Base-by-base conservation (phyloP, 1,284 basidiomycete genomes). In the Coniophora puteana region DNA sequence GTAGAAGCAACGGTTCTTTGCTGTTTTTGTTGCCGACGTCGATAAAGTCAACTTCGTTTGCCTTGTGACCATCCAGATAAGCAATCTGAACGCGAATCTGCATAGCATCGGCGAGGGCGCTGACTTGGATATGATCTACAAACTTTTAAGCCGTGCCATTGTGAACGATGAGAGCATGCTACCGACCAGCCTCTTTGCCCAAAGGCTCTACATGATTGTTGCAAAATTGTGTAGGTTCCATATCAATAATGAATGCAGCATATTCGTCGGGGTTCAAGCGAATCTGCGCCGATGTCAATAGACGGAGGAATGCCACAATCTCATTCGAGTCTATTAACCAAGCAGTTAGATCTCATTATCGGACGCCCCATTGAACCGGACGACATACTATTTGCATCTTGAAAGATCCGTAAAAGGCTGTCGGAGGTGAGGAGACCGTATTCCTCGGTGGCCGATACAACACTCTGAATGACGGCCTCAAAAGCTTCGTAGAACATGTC, bases 221-320 rank as follows among this genome's bases (percentile, higher is more conserved):
- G 57, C 89, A 92, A 61, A 93, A 94, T 8, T 76, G 72, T 6
- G 73, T 69, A 5, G 81, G 66, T 3, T 69, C 65, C 53, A 89
- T 72, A 45, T 90, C 77, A 49, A 87, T 76, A 5, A 94, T 71
- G 67, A 93, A 92, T 3, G 76, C 76, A 10, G 72, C 70, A 57
- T 83, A 93, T 40, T 71, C 63, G 11, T 80, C 78, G 1, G 76
- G 67, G 48, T 88, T 71, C 4, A 71, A 60, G 13, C 85, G 81
- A 50, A 95, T 86, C 59, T 89, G 80, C 1, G 90, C 84, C 0
- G 89, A 88, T 43, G 92, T 88, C 16, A 92, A 65, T 38, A 93
- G 69, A 29, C 92, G 77, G 50, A 95, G 72, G 55, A 80, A 87
- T 46, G 82, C 72, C 23, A 86, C 79, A 49, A 87, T 75, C n/a